Percentiles rank a stretch among this genome's conserved stretches.
Evolutionary conservation across 306 rosid genomes (phyloP).

Genomic region (Corylus americana): DNA sequence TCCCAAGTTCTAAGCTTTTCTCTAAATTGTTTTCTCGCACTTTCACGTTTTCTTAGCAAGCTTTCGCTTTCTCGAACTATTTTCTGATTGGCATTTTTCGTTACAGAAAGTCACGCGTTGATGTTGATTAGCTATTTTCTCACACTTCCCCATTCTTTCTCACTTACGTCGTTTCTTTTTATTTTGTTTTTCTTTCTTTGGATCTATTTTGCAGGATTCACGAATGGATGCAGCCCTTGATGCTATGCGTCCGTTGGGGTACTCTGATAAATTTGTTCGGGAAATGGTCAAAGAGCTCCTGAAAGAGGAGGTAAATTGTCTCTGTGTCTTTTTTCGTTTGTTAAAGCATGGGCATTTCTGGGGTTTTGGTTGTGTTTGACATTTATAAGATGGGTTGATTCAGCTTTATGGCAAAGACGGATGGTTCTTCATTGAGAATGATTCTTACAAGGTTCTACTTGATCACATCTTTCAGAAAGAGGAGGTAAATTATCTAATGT

Average conservation of each 20-base stretch:
- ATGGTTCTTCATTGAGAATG: constrained; percentile 59
- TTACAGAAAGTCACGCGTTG: background rate
- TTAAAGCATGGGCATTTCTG: background rate
- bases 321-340: background rate
- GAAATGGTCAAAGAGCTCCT: constrained; percentile 23
- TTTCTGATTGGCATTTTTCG: background rate
- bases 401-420: constrained; percentile 55
- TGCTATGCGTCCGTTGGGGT: no score
- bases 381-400: background rate
- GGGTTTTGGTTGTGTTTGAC: background rate
- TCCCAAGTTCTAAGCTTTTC: background rate
- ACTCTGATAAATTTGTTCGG: no score
- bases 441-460: constrained; percentile 43
- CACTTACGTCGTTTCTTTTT: no score
- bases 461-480: constrained; percentile 39
- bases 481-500: background rate
- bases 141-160: background rate
- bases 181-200: background rate
- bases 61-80: background rate
- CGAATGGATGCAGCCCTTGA: no score
- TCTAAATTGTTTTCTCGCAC: background rate
- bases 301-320: constrained; percentile 26
- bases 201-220: constrained; percentile 4
- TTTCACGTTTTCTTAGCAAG: background rate
- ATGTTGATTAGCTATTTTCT: background rate